Conservation (phyloP, 345 rosid species). For the Raphanus raphanistrum region DNA sequence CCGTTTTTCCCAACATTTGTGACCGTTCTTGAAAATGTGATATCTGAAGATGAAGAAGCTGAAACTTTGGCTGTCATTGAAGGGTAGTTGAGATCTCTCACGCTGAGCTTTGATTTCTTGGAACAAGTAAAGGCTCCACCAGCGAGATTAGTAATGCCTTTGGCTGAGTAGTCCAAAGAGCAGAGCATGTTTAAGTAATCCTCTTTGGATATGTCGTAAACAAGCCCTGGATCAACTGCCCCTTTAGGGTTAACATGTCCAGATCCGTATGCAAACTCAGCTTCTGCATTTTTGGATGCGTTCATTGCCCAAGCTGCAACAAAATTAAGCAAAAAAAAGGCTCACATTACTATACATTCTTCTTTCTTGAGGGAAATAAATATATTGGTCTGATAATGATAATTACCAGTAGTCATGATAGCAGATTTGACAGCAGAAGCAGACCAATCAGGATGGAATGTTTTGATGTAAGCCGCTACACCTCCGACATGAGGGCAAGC, state of each 20-base stretch:
- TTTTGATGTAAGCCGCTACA: conserved; percentile 51
- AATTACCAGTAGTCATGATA: conserved; percentile 71
- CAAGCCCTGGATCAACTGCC: conserved; percentile 47
- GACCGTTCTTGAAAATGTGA: conserved; percentile 39
- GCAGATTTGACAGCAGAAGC: conserved; percentile 68
- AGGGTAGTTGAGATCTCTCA: conserved; percentile 46
- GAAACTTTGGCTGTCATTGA: conserved; percentile 36
- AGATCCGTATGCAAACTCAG: conserved; percentile 52
- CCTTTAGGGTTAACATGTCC: conserved; percentile 43
- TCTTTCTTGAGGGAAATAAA: background rate
- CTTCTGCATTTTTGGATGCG: conserved; percentile 25
- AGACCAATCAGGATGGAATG: conserved; percentile 45
- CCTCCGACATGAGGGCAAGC: conserved; percentile 73
- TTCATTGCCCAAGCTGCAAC: conserved; percentile 42
- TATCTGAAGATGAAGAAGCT: conserved; percentile 1
- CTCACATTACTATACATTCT: background rate
- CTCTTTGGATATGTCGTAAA: conserved; percentile 37
- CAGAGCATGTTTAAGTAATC: conserved; percentile 51
- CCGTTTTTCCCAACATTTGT: conserved; percentile 39
- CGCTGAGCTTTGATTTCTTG: background rate
- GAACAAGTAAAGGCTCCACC: conserved; percentile 40
- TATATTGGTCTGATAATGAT: background rate
- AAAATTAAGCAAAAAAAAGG: background rate
- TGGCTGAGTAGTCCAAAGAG: conserved; percentile 23
- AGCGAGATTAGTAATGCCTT: conserved; percentile 9